Base-by-base conservation (phyloP, 257 asterid species). In the Gynochthodes officinalis region DNA sequence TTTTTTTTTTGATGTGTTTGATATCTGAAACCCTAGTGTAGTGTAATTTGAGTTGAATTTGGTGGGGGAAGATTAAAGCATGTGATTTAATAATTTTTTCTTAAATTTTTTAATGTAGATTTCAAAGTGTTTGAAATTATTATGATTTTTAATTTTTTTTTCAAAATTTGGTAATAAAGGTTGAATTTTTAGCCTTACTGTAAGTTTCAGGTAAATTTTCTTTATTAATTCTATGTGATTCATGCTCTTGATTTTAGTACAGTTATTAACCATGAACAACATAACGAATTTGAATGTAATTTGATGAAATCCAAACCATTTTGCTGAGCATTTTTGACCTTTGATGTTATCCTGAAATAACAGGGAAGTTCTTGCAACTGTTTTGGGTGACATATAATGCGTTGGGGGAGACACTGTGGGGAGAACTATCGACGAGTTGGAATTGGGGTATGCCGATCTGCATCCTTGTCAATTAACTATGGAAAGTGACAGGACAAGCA, bases 401-500 rank as follows among this genome's bases (percentile, higher is more conserved):
- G 79, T 82, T 87, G 84, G 88, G 77, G 84, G 84, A 78, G 83
- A 83, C 84, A 86, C 57, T 82, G 75, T 59, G 81, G 84, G 83
- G 87, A 82, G 69, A 63, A 70, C 75, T 77, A 83, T 79, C 86
- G 67, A 77, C 79, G 70, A 8, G 80, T 62, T 76, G 83, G 82
- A 72, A 79, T 86, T 70, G 86, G 89, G 83, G 69, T 83, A 72
- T 84, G 76, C 86, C 79, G 69, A 48, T 72, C 80, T 75, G 70
- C 80, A 65, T 82, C 70, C 73, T 78, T 73, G 74, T 80, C 77
- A 72, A 80, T 79, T 81, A 72, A 80, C 52, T 60, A 92, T 92
- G 98, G 91, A 84, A 87, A 87, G 91, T 92, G 90, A 90, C 77
- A 81, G 83, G 84, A 73, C 70, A 52, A 82, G 82, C 63, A 65